These are phyloP conservation scores for Talaromyces adpressus DNA, from an alignment of 495 filamentous ascomycete species.

Conservation along the genomic window DNA sequence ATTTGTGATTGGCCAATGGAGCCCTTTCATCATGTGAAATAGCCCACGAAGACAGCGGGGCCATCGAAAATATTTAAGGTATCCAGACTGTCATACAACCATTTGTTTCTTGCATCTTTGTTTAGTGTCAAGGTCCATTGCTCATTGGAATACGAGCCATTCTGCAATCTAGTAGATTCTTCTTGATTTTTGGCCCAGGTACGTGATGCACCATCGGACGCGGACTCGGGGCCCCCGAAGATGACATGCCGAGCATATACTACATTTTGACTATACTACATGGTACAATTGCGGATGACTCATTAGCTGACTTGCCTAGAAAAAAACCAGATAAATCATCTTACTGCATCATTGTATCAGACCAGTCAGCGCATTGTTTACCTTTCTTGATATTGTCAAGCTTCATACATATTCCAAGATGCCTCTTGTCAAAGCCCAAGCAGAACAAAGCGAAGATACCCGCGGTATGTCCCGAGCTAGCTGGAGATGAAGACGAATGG, in stretches of 20 bases:
- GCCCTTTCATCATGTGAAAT: neutral
- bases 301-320: neutral
- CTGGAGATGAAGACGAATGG: neutral
- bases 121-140: neutral
- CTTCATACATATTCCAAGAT: slow-evolving; percentile 21
- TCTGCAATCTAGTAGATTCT: neutral
- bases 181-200: neutral
- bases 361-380: neutral
- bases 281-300: neutral
- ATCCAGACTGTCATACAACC: neutral
- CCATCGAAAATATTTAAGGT: slow-evolving; percentile 1
- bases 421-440: slow-evolving; percentile 39
- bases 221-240: neutral
- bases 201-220: neutral
- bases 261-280: no score
- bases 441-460: slow-evolving; percentile 46
- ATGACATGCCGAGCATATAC: neutral
- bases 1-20: neutral
- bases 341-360: neutral
- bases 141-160: neutral
- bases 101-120: neutral
- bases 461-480: slow-evolving; percentile 35
- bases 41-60: neutral
- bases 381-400: neutral
- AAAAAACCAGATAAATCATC: neutral